Evolutionary conservation across 148 eudicot genomes (phyloP).

Genomic region (Agrostemma githago): DNA sequence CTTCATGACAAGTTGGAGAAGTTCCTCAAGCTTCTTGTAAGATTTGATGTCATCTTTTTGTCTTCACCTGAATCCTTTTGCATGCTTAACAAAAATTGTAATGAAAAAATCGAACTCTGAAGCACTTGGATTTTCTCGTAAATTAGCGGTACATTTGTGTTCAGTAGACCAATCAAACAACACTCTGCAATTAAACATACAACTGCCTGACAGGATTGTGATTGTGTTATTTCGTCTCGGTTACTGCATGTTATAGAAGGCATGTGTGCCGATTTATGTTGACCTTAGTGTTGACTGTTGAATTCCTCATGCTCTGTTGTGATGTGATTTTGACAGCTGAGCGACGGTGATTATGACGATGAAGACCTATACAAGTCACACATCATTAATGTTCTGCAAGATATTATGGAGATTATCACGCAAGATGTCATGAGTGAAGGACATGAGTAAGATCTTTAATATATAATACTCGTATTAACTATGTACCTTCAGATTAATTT

Average conservation of each 20-base stretch:
- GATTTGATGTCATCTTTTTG: slow-evolving; percentile 13
- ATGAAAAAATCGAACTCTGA: background rate
- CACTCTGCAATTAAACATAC: slow-evolving; percentile 1
- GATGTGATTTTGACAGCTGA: slow-evolving; percentile 41
- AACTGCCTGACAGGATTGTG: background rate
- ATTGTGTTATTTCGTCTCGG: background rate
- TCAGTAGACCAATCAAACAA: background rate
- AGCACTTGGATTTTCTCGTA: background rate
- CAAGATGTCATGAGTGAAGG: slow-evolving; percentile 73
- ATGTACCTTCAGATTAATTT: background rate
- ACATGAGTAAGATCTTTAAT: slow-evolving; percentile 45
- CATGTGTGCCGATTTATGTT: slow-evolving; percentile 7
- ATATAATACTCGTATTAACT: background rate
- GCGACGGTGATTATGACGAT: slow-evolving; percentile 52
- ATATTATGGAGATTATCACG: slow-evolving; percentile 80
- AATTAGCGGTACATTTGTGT: background rate
- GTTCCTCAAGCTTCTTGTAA: slow-evolving; percentile 75
- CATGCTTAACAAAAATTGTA: background rate
- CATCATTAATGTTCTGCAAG: slow-evolving; percentile 82
- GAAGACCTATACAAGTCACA: slow-evolving; percentile 53
- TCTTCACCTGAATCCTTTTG: background rate
- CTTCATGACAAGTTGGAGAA: slow-evolving; percentile 86
- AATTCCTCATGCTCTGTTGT: slow-evolving; percentile 11
- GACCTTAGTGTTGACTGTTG: background rate
- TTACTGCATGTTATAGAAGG: background rate